A percentile compares a stretch with the other conserved stretches of the same genome.
Evolutionary conservation across 2,329 filamentous ascomycete genomes (phyloP).

Genomic region (Aureobasidium sp.): DNA sequence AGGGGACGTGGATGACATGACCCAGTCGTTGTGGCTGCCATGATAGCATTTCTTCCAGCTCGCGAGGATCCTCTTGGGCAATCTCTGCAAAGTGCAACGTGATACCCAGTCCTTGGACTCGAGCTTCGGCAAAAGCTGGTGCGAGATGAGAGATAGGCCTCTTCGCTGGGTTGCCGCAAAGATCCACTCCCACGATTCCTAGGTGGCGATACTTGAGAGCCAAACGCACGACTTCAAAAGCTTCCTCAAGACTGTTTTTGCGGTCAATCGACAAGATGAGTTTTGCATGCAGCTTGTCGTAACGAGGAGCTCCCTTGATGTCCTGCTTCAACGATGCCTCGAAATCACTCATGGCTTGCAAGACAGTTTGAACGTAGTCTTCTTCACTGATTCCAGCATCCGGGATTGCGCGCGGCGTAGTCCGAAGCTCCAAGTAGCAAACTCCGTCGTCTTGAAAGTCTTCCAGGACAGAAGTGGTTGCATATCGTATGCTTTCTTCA

Average conservation of each 20-base stretch:
- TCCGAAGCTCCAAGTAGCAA: slow-evolving; percentile 70
- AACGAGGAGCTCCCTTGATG: background rate
- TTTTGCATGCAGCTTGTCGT: slow-evolving; percentile 46
- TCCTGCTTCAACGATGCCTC: slow-evolving; percentile 24
- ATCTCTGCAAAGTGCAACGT: slow-evolving; percentile 76
- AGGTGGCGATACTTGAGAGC: slow-evolving; percentile 46
- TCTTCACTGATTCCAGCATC: slow-evolving; percentile 48
- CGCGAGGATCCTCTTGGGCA: slow-evolving; percentile 47
- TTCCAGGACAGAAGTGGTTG: slow-evolving; percentile 56
- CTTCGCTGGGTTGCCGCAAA: slow-evolving; percentile 66
- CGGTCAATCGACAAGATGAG: slow-evolving; percentile 72
- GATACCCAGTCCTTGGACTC: slow-evolving; percentile 47
- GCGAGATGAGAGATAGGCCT: slow-evolving; percentile 54
- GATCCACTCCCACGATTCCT: slow-evolving; percentile 65
- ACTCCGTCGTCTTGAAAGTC: slow-evolving; percentile 65
- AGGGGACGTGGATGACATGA: slow-evolving; percentile 53
- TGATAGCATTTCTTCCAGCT: slow-evolving; percentile 56
- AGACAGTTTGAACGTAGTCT: slow-evolving; percentile 58
- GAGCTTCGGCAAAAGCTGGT: slow-evolving; percentile 51
- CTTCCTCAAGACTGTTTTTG: slow-evolving; percentile 50
- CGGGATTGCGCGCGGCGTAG: slow-evolving; percentile 61
- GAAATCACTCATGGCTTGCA: slow-evolving; percentile 52
- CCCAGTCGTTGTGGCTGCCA: slow-evolving; percentile 64
- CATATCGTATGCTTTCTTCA: slow-evolving; percentile 42
- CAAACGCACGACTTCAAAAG: slow-evolving; percentile 55